Conservation (phyloP, 768 basidiomycete species). For the Boletus patriciae region DNA sequence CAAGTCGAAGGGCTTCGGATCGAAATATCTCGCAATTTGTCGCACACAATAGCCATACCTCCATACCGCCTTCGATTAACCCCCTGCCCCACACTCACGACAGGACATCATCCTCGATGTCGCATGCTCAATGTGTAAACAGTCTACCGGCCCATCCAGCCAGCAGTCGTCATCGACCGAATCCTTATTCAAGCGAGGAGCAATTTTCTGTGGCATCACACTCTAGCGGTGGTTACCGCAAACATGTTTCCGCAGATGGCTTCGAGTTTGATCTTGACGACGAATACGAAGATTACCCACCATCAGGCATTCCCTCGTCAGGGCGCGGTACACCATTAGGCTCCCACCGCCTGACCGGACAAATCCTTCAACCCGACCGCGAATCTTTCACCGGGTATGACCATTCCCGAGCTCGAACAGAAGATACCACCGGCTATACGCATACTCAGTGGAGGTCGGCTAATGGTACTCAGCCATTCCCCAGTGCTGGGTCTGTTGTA, state of each 20-base stretch:
- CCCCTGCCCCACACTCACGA: conserved; percentile 39
- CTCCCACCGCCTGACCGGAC: conserved; percentile 55
- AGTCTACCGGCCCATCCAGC: conserved; percentile 35
- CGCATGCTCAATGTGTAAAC: conserved; percentile 32
- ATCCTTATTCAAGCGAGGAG: conserved; percentile 43
- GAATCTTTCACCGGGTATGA: conserved; percentile 48
- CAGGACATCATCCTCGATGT: conserved; percentile 37
- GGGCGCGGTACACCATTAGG: conserved; percentile 77
- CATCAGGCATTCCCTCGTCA: conserved; percentile 46
- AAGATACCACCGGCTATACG: conserved; percentile 61
- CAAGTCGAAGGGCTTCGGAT: conserved; percentile 67
- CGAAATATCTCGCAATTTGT: conserved; percentile 56
- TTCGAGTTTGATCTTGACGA: conserved; percentile 76
- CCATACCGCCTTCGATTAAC: conserved; percentile 37
- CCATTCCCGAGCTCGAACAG: conserved; percentile 66
- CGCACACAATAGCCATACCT: conserved; percentile 42
- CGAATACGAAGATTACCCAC: conserved; percentile 75
- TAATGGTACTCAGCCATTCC: conserved; percentile 43
- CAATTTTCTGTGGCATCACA: conserved; percentile 33
- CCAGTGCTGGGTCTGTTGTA: conserved; percentile 12
- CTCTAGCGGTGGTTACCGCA: conserved; percentile 19
- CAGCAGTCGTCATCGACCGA: conserved; percentile 36
- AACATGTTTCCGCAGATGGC: conserved; percentile 60
- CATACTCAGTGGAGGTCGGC: conserved; percentile 64
- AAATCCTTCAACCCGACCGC: conserved; percentile 59